phyloP scores from a whole-genome alignment of 2,329 filamentous ascomycete species.

The Ophiostoma quercus region DNA sequence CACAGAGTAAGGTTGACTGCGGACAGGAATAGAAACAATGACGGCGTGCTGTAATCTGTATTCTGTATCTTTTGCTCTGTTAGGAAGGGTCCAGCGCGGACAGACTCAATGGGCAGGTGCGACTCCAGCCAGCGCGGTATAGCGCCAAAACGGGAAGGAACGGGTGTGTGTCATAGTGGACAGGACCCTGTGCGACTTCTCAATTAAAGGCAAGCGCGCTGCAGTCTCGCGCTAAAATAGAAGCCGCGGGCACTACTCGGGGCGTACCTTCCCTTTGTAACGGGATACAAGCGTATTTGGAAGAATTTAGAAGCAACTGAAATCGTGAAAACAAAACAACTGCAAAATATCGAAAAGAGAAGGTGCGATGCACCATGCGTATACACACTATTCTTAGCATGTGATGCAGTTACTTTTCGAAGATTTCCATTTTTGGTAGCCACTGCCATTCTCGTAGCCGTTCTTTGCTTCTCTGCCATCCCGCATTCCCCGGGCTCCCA shows the following conservation, averaged over 20 bases:
- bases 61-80: too few relatives aligned
- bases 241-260: slow-evolving; percentile 18
- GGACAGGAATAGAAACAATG: slow-evolving; percentile 22
- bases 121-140: neutral
- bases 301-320: too few relatives aligned
- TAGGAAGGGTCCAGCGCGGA: too few relatives aligned
- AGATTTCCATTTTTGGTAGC: too few relatives aligned
- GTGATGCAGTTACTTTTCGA: neutral
- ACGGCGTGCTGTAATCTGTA: neutral
- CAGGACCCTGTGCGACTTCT: neutral
- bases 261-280: slow-evolving; percentile 19
- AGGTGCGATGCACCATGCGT: slow-evolving; percentile 1
- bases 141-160: slow-evolving; percentile 2
- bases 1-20: slow-evolving; percentile 13
- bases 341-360: neutral
- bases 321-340: neutral
- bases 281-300: slow-evolving; percentile 9
- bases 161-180: neutral
- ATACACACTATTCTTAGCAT: slow-evolving; percentile 1
- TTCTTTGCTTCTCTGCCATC: neutral
- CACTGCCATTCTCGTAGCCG: too few relatives aligned
- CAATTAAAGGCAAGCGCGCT: neutral
- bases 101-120: neutral
- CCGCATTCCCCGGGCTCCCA: neutral
- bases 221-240: slow-evolving; percentile 14